phyloP scores from a whole-genome alignment of 768 basidiomycete species.

The Dentipellis fragilis region DNA sequence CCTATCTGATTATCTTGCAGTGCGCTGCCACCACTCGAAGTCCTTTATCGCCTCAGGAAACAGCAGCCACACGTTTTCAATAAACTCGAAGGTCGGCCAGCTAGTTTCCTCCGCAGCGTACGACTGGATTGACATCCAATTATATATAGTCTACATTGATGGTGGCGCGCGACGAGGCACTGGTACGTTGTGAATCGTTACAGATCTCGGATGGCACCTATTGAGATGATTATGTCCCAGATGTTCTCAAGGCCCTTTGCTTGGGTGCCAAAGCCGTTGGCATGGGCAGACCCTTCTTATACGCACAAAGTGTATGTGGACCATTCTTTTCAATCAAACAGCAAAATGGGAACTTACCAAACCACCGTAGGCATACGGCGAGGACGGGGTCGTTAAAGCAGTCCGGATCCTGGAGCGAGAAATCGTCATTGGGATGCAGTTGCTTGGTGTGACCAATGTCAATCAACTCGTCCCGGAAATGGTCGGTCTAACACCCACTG shows the following conservation, averaged over 20 bases:
- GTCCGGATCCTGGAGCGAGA: slow-evolving; percentile 66
- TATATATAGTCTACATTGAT: slow-evolving; percentile 67
- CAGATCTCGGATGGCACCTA: background rate
- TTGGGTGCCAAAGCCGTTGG: slow-evolving; percentile 84
- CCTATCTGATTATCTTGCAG: slow-evolving; percentile 25
- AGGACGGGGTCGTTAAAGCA: slow-evolving; percentile 55
- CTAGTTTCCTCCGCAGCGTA: background rate
- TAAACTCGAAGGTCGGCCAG: slow-evolving; percentile 50
- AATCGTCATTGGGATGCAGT: slow-evolving; percentile 65
- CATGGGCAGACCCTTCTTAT: slow-evolving; percentile 78
- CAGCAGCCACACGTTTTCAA: slow-evolving; percentile 68
- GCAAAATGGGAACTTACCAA: background rate
- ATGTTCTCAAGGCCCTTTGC: slow-evolving; percentile 85
- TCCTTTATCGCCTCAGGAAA: slow-evolving; percentile 62
- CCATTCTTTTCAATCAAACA: background rate
- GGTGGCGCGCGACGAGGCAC: slow-evolving; percentile 78
- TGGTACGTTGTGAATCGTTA: slow-evolving; percentile 27
- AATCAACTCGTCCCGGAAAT: slow-evolving; percentile 64
- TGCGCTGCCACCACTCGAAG: slow-evolving; percentile 68
- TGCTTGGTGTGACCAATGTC: slow-evolving; percentile 59
- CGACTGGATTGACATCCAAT: background rate
- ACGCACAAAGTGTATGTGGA: slow-evolving; percentile 66
- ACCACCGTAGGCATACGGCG: slow-evolving; percentile 56
- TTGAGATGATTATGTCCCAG: slow-evolving; percentile 21
- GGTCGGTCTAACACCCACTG: slow-evolving; percentile 30